These are phyloP conservation scores for Vitis rupestris DNA, from an alignment of 164 flowering plant genomes.

Conservation along the genomic window DNA sequence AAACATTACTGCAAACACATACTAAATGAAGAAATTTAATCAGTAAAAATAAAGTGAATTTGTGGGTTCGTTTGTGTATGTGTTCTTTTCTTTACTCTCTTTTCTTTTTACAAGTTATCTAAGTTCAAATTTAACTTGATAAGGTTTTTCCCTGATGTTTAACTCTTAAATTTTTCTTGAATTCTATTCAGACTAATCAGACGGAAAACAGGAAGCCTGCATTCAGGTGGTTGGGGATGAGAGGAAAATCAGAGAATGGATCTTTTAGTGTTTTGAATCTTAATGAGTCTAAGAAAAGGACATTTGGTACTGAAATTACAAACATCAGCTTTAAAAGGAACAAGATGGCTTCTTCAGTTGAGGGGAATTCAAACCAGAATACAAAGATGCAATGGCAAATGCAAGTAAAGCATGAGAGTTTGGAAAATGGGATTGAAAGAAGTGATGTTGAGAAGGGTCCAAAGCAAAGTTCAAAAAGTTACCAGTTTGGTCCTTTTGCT, in stretches of 20 bases:
- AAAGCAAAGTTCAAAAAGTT: conserved; percentile 34
- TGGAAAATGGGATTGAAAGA: conserved; percentile 18
- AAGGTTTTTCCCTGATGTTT: too few species aligned
- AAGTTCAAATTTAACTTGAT: not conserved
- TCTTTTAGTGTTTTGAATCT: conserved; percentile 7
- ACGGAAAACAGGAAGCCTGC: conserved; percentile 77
- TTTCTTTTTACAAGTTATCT: not conserved
- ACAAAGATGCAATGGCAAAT: conserved; percentile 15
- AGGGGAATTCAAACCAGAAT: conserved; percentile 14
- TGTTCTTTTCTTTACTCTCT: too few species aligned
- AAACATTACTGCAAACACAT: conserved; percentile 1
- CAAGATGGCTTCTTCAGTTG: conserved; percentile 26
- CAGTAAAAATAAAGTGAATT: not conserved
- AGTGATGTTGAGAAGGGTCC: conserved; percentile 24
- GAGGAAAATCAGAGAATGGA: conserved; percentile 24
- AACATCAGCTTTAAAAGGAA: conserved; percentile 54
- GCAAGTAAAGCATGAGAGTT: conserved; percentile 32
- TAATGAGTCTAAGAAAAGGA: conserved; percentile 50
- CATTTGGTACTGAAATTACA: conserved; percentile 78
- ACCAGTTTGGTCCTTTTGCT: conserved; percentile 85
- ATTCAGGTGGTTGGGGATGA: conserved; percentile 81
- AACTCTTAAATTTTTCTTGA: not conserved
- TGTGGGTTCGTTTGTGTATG: too few species aligned
- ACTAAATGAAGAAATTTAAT: not conserved
- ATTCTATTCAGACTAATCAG: conserved; percentile 66